A percentile compares a stretch with the other conserved stretches of the same genome.
Evolutionary conservation across 169 alveolate genomes (phyloP).

Genomic region (Plasmodium gonderi): DNA sequence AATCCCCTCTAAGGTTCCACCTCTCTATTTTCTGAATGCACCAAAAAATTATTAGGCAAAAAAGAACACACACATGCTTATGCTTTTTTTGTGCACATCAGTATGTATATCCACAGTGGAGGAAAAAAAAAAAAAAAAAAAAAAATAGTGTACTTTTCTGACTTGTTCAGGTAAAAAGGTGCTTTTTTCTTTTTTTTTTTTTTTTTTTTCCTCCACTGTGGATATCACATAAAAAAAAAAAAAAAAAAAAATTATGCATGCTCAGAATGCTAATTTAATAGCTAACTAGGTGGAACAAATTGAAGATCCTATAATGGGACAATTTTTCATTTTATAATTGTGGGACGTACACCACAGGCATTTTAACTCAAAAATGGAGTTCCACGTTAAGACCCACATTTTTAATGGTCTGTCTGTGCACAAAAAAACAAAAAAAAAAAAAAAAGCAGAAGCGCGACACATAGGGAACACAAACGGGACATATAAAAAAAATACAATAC

Average conservation of each 20-base stretch:
- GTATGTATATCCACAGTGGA: not conserved
- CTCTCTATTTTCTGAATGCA: not conserved
- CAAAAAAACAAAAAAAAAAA: not conserved
- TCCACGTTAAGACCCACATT: conserved; percentile 2
- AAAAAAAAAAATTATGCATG: not conserved
- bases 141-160: not conserved
- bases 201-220: not conserved
- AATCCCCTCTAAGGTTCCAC: too few relatives aligned
- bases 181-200: not conserved
- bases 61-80: not conserved
- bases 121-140: not conserved
- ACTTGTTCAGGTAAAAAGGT: not conserved
- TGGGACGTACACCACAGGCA: not conserved
- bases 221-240: not conserved
- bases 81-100: not conserved
- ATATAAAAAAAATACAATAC: too few relatives aligned
- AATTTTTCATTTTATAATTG: not conserved
- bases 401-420: not conserved
- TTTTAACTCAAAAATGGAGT: not conserved
- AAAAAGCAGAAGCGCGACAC: too few relatives aligned
- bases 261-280: not conserved
- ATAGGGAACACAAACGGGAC: too few relatives aligned
- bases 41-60: not conserved
- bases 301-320: not conserved
- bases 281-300: not conserved